Conservation (phyloP, 495 filamentous ascomycete species). For the Aspergillus sclerotiicarbonarius region DNA sequence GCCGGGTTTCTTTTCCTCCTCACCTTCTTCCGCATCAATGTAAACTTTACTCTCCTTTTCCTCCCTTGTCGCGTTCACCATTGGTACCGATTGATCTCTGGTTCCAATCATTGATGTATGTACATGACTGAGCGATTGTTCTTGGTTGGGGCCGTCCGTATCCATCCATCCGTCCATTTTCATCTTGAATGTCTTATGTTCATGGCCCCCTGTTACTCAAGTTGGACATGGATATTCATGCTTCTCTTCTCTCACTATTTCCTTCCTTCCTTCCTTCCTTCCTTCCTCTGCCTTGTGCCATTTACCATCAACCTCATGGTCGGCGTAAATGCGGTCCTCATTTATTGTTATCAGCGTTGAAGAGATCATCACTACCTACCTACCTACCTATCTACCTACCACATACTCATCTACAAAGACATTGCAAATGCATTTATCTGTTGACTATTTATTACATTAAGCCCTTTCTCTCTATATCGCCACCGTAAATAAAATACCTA, state of each 20-base stretch:
- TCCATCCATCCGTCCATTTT: background rate
- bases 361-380: background rate
- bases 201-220: no score
- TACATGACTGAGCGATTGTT: background rate
- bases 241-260: no score
- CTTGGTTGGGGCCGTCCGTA: background rate
- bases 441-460: background rate
- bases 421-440: background rate
- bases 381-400: background rate
- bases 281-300: no score
- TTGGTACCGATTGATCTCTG: background rate
- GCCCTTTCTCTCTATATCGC: no score
- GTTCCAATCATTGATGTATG: background rate
- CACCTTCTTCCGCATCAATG: conserved; percentile 9
- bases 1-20: background rate
- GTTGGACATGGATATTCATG: no score
- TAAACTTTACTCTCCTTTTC: conserved; percentile 9
- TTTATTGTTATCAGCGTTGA: background rate
- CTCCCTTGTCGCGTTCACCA: background rate
- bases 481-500: background rate
- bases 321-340: background rate
- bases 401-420: background rate
- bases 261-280: no score
- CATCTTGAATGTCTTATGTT: background rate
- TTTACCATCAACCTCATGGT: no score